Base-by-base conservation (phyloP, 2,329 filamentous ascomycete genomes). In the Stachybotrys echinatus region DNA sequence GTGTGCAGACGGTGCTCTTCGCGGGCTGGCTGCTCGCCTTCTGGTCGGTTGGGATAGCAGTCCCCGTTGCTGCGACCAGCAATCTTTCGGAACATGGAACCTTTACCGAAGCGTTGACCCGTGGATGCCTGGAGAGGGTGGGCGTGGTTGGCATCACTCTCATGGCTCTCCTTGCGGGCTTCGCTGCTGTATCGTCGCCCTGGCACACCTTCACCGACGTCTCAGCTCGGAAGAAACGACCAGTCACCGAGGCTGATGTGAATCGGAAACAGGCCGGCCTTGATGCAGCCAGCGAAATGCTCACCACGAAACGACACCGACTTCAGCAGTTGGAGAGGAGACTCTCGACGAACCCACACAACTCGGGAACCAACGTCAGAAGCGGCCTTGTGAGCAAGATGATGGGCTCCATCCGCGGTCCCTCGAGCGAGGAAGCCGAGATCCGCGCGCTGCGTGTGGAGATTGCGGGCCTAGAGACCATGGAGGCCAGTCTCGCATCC, bases 131-230 rank as follows among this genome's bases (percentile, higher is more conserved):
- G 34, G 81, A 85, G 64, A 70, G 90, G 42, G 84, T 95, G 22
- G 90, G 89, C 12, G 85, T 95, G 39, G 89, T 95, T 54, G 90
- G 90, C 4, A 90, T 94, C 50, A 85, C 87, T 45, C 71, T 94
- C 48, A 95, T 95, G 89, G 90, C 89, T 17, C 77, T 92, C 14
- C 74, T 95, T n/a, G 89, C 89, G 6, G 90, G 90, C 0, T 95
- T 95, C 60, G 90, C 90, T 6, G 89, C 89, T n/a, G 87, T 95
- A 31, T 92, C 88, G 21, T 87, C 88, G 2, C 83, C 91, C 2
- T 95, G 90, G 89, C 87, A 95, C 62, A 89, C 83, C 1, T 89
- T 95, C 67, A 80, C 83, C 21, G 82, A 84, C 23, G 80, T 79
- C 38, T 73, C 81, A 43, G 63, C 69, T 10, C 66, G 70, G 27